phyloP scores from a whole-genome alignment of 2,329 filamentous ascomycete genomes.

The Knoxdaviesia capensis region DNA sequence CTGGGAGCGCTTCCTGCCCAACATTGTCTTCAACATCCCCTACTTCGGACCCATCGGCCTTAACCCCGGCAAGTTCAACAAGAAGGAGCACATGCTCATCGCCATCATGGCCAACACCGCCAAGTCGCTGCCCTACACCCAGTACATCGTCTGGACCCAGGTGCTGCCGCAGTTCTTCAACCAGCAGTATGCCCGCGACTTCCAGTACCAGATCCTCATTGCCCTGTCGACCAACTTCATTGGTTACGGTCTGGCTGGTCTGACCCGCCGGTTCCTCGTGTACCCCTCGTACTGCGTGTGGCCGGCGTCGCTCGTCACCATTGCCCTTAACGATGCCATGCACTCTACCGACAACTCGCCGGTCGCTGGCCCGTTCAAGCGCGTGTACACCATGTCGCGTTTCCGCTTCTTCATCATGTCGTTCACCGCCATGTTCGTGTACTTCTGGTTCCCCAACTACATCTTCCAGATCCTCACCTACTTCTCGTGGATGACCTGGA shows the following conservation, averaged over 20 bases:
- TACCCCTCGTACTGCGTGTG: constrained; percentile 31
- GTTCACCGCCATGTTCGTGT: constrained; percentile 27
- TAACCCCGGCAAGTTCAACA: constrained; percentile 30
- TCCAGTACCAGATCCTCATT: constrained; percentile 28
- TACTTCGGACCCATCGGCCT: constrained; percentile 13
- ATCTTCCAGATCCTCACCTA: constrained; percentile 24
- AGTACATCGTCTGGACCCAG: constrained; percentile 29
- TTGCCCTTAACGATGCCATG: constrained; percentile 27
- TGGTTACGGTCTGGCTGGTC: constrained; percentile 32
- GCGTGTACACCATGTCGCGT: constrained; percentile 19
- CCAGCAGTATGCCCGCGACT: constrained; percentile 24
- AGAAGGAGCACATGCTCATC: constrained; percentile 36
- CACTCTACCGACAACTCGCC: constrained; percentile 17
- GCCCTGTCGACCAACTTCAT: constrained; percentile 31
- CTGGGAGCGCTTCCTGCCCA: constrained; percentile 23
- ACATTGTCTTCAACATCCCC: constrained; percentile 19
- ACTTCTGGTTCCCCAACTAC: constrained; percentile 32
- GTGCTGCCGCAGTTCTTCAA: constrained; percentile 27
- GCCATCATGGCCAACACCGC: constrained; percentile 33
- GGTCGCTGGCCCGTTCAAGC: constrained; percentile 15
- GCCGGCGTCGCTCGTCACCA: constrained; percentile 29
- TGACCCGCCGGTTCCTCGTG: constrained; percentile 27
- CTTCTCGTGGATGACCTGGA: constrained; percentile 35
- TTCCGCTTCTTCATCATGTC: constrained; percentile 24
- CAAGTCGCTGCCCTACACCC: constrained; percentile 24